These are phyloP conservation scores for Agroathelia rolfsii DNA, from an alignment of 1,284 basidiomycete genomes.

Conservation along the genomic window DNA sequence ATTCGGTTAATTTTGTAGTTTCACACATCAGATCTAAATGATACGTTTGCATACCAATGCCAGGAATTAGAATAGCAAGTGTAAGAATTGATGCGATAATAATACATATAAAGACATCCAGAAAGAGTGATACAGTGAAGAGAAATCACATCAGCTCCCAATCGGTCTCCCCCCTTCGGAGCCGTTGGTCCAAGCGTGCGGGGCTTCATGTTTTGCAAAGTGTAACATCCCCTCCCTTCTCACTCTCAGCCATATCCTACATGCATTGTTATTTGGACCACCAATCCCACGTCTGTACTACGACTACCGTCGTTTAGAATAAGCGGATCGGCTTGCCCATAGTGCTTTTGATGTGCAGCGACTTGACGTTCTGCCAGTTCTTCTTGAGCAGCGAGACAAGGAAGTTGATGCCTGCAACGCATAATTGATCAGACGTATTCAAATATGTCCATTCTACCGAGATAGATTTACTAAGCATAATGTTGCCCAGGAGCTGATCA, in stretches of 20 bases:
- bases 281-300: slow-evolving; percentile 6
- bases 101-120: too few species aligned
- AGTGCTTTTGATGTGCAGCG: slow-evolving; percentile 96
- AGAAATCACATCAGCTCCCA: slow-evolving; percentile 71
- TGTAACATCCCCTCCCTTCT: slow-evolving; percentile 25
- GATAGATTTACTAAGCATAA: slow-evolving; percentile 76
- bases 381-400: slow-evolving; percentile 99
- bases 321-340: slow-evolving; percentile 98
- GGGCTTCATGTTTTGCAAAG: slow-evolving; percentile 82
- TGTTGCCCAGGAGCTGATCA: slow-evolving; percentile 93
- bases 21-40: too few species aligned
- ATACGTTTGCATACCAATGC: too few species aligned
- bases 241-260: slow-evolving; percentile 12
- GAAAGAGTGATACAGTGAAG: too few species aligned
- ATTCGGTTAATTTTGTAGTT: slow-evolving; percentile 63
- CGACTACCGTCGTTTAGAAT: slow-evolving; percentile 46
- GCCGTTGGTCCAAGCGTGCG: slow-evolving; percentile 90
- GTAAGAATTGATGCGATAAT: too few species aligned
- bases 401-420: slow-evolving; percentile 88
- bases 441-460: slow-evolving; percentile 1
- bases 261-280: slow-evolving; percentile 6
- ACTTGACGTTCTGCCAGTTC: slow-evolving; percentile 99
- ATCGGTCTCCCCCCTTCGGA: slow-evolving; percentile 59
- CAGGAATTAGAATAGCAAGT: too few species aligned
- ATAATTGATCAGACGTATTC: slow-evolving; percentile 7